Evolutionary conservation across 768 basidiomycete species (phyloP).

Genomic region (Naganishia onofrii): DNA sequence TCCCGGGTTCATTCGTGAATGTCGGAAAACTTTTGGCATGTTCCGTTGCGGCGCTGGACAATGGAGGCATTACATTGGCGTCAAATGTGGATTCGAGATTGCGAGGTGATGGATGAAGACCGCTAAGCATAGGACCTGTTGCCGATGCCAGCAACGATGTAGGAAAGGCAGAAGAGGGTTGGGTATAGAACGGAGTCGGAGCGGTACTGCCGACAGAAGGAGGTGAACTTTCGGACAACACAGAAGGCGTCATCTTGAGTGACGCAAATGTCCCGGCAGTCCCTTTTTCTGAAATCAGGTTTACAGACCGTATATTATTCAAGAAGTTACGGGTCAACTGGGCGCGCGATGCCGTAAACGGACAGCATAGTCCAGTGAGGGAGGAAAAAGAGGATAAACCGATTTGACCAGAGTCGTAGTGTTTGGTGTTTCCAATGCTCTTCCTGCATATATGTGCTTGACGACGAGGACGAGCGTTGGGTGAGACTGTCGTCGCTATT

Average conservation of each 20-base stretch:
- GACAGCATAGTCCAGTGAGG: neutral
- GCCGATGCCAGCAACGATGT: neutral
- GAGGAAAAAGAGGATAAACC: too few relatives aligned
- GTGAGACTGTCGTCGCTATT: too few relatives aligned
- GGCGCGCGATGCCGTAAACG: neutral
- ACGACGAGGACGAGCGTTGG: too few relatives aligned
- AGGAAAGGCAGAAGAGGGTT: neutral
- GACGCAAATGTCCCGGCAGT: neutral
- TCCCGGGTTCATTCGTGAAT: neutral
- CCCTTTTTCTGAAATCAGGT: neutral
- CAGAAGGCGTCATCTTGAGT: constrained; percentile 7
- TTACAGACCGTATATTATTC: neutral
- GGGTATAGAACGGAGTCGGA: neutral
- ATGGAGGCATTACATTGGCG: neutral
- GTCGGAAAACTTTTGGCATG: neutral
- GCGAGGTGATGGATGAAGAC: neutral
- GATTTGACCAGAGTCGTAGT: too few relatives aligned
- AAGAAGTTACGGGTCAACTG: neutral
- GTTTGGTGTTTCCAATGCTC: too few relatives aligned
- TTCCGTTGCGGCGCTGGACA: neutral
- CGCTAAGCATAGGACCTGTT: constrained; percentile 9
- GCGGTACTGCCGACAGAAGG: constrained; percentile 1
- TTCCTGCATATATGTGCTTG: too few relatives aligned
- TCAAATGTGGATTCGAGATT: neutral
- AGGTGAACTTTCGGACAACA: neutral